A percentile compares a stretch with the other conserved stretches of the same genome.
Conservation (phyloP, 805 yeast genomes). For the Candida chilensis region DNA sequence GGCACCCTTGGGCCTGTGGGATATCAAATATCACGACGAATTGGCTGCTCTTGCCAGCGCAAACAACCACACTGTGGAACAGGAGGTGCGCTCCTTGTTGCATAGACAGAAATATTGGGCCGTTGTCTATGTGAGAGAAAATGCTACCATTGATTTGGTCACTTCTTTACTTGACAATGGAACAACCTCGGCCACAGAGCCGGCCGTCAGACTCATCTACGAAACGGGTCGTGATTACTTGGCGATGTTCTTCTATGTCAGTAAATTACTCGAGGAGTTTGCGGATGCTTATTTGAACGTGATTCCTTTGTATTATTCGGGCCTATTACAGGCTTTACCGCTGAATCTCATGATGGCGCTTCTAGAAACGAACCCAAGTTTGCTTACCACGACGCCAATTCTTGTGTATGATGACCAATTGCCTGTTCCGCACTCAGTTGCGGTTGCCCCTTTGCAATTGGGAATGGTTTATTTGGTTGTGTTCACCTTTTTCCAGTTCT, state of each 20-base stretch:
- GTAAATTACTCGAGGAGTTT: conserved; percentile 4
- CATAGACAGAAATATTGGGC: conserved; percentile 21
- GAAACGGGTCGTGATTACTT: conserved; percentile 24
- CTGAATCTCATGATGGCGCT: not conserved
- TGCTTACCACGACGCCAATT: conserved; percentile 14
- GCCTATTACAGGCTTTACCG: conserved; percentile 5
- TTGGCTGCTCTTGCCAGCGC: conserved; percentile 9
- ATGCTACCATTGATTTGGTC: conserved; percentile 15
- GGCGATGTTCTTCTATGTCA: conserved; percentile 14
- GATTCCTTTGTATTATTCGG: conserved; percentile 3
- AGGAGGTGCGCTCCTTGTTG: conserved; percentile 16
- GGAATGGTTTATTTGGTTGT: conserved; percentile 20
- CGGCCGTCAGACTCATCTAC: conserved; percentile 14
- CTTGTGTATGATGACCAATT: conserved; percentile 12
- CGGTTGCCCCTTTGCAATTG: conserved; percentile 21
- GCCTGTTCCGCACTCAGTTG: conserved; percentile 14
- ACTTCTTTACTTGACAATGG: not conserved
- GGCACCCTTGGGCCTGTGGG: conserved; percentile 12
- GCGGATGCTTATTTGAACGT: not conserved
- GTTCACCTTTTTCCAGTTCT: conserved; percentile 23
- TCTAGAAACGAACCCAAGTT: conserved; percentile 9
- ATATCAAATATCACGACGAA: conserved; percentile 10
- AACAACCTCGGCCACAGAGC: conserved; percentile 7
- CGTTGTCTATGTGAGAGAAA: conserved; percentile 16
- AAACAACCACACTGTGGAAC: conserved; percentile 10